Evolutionary conservation across 768 basidiomycete genomes (phyloP).

Genomic region (Rhodosporidiobolus sp.): DNA sequence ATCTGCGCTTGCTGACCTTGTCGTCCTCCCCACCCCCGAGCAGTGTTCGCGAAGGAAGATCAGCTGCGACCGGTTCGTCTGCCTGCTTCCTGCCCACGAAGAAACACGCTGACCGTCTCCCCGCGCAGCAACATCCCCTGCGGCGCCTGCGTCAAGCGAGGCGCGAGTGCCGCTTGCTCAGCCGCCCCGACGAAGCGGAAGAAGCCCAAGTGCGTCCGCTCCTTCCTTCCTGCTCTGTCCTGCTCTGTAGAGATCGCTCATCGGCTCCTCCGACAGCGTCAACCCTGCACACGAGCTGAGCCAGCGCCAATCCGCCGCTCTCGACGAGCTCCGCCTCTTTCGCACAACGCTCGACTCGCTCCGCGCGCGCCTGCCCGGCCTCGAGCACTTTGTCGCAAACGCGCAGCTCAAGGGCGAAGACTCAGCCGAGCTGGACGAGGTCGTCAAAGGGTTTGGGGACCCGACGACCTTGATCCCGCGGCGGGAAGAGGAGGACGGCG

Average conservation of each 20-base stretch:
- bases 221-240: background rate
- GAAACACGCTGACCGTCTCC: background rate
- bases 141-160: slow-evolving; percentile 28
- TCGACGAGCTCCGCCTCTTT: slow-evolving; percentile 33
- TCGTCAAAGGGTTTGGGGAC: slow-evolving; percentile 27
- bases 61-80: slow-evolving; percentile 15
- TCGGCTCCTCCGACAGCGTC: background rate
- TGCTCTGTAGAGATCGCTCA: background rate
- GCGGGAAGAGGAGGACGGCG: background rate
- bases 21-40: background rate
- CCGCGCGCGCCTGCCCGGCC: slow-evolving; percentile 23
- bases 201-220: slow-evolving; percentile 15
- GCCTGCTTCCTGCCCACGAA: background rate
- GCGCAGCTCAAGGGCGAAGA: slow-evolving; percentile 11
- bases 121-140: slow-evolving; percentile 11
- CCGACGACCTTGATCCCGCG: background rate
- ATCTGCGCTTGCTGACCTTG: accelerated
- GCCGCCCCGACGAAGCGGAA: slow-evolving; percentile 18
- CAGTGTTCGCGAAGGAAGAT: slow-evolving; percentile 21
- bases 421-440: slow-evolving; percentile 19
- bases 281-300: slow-evolving; percentile 19
- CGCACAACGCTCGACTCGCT: slow-evolving; percentile 35
- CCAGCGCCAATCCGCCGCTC: slow-evolving; percentile 16
- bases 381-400: slow-evolving; percentile 34
- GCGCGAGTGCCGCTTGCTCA: slow-evolving; percentile 5